Conservation (phyloP, 768 basidiomycete genomes). For the Pisolithus sp. region DNA sequence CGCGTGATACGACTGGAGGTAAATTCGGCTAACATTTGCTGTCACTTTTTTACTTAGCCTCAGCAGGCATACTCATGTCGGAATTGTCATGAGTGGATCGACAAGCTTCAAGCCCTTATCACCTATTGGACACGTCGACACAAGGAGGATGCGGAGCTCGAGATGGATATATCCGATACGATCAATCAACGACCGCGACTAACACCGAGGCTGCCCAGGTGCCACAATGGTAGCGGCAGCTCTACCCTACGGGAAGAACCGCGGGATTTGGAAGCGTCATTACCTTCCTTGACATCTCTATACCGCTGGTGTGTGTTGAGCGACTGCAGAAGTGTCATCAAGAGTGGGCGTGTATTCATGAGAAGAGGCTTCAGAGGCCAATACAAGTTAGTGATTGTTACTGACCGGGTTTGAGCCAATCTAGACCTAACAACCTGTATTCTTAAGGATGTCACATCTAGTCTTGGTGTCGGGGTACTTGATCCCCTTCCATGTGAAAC, state of each 20-base stretch:
- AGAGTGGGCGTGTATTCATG: constrained; percentile 67
- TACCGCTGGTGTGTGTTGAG: constrained; percentile 88
- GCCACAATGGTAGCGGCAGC: constrained; percentile 29
- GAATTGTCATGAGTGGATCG: constrained; percentile 82
- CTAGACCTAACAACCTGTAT: neutral
- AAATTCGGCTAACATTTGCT: constrained; percentile 10
- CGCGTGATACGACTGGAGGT: constrained; percentile 77
- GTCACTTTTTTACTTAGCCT: neutral
- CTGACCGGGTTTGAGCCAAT: neutral
- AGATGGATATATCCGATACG: constrained; percentile 70
- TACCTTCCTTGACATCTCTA: constrained; percentile 53
- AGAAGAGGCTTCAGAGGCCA: constrained; percentile 65
- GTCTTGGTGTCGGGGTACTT: constrained; percentile 73
- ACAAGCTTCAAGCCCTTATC: constrained; percentile 60
- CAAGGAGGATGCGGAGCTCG: constrained; percentile 65
- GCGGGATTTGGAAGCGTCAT: constrained; percentile 44
- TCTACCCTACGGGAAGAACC: constrained; percentile 46
- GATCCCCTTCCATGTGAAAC: constrained; percentile 62
- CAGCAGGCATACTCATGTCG: constrained; percentile 55
- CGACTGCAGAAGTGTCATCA: constrained; percentile 69
- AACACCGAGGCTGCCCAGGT: constrained; percentile 43
- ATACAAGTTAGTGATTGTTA: constrained; percentile 56
- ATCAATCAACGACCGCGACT: constrained; percentile 46
- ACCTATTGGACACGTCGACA: constrained; percentile 79
- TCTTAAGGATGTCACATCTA: constrained; percentile 56